Evolutionary conservation across 2,329 filamentous ascomycete species (phyloP).

Genomic region (Bimuria novae-zelandiae): DNA sequence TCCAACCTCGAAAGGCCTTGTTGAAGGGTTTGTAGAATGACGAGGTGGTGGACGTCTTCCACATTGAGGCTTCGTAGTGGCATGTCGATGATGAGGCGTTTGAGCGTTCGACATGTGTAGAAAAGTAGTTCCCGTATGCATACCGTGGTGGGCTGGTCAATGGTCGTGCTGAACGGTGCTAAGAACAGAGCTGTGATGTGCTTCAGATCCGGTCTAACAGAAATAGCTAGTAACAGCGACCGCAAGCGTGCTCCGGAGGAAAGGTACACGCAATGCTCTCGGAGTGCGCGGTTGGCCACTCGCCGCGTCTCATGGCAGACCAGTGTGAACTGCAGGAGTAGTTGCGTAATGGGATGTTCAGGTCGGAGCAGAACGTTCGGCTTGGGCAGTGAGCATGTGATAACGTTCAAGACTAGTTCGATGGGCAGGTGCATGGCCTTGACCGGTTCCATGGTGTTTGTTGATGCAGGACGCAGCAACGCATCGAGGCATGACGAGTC

Average conservation of each 20-base stretch:
- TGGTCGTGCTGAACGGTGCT: conserved; percentile 40
- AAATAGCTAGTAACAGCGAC: conserved; percentile 24
- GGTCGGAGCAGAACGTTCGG: conserved; percentile 38
- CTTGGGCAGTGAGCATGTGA: conserved; percentile 27
- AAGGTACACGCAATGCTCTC: conserved; percentile 53
- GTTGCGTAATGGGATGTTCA: conserved; percentile 49
- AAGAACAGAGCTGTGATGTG: conserved; percentile 48
- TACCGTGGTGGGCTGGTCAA: conserved; percentile 49
- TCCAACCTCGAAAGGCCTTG: conserved; percentile 53
- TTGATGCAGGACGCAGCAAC: not conserved
- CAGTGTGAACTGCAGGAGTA: conserved; percentile 52
- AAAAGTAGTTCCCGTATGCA: conserved; percentile 52
- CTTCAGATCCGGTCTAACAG: conserved; percentile 16
- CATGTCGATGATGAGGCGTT: conserved; percentile 55
- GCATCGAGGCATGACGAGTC: conserved; percentile 9
- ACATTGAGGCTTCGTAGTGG: conserved; percentile 53
- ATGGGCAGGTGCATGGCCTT: conserved; percentile 26
- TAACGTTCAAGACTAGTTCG: conserved; percentile 34
- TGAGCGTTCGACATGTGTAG: conserved; percentile 48
- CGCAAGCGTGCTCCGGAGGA: conserved; percentile 42
- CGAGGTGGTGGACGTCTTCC: conserved; percentile 50
- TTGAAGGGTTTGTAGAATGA: conserved; percentile 46
- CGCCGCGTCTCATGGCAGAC: conserved; percentile 51
- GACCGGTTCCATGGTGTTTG: conserved; percentile 13
- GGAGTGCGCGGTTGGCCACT: conserved; percentile 51